phyloP scores from a whole-genome alignment of 2,329 filamentous ascomycete genomes.

The Colletotrichum truncatum region DNA sequence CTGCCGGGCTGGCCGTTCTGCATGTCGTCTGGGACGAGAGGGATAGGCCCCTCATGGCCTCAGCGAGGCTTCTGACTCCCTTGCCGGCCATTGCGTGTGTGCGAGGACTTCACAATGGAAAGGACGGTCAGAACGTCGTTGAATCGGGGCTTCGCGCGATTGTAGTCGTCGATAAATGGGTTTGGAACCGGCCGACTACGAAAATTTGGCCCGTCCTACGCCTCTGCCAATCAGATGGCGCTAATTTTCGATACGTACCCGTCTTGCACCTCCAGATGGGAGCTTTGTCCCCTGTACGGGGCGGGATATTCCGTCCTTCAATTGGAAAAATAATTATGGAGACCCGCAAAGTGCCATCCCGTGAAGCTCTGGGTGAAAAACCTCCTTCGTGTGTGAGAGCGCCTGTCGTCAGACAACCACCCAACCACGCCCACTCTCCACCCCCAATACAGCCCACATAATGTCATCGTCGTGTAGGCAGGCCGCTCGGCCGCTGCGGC shows the following conservation, averaged over 20 bases:
- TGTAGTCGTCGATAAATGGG: slow-evolving; percentile 11
- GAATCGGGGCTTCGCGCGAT: background rate
- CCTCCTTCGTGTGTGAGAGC: slow-evolving; percentile 1
- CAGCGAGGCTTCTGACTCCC: slow-evolving; percentile 58
- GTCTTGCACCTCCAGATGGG: background rate
- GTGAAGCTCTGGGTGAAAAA: slow-evolving; percentile 22
- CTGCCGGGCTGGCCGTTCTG: slow-evolving; percentile 45
- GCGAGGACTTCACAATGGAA: slow-evolving; percentile 12
- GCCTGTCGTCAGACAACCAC: background rate
- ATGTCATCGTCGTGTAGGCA: slow-evolving; percentile 69
- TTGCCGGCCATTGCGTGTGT: slow-evolving; percentile 52
- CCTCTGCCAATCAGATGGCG: slow-evolving; percentile 22
- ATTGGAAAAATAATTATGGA: slow-evolving; percentile 31
- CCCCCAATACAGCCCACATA: slow-evolving; percentile 30
- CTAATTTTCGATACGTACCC: slow-evolving; percentile 12
- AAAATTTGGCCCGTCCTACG: slow-evolving; percentile 30
- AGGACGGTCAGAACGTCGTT: background rate
- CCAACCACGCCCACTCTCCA: background rate
- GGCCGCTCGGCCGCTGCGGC: slow-evolving; percentile 64
- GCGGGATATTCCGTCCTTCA: slow-evolving; percentile 29
- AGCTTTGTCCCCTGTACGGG: slow-evolving; percentile 21
- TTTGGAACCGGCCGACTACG: slow-evolving; percentile 24
- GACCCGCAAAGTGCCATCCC: slow-evolving; percentile 20
- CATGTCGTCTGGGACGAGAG: slow-evolving; percentile 49
- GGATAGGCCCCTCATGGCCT: slow-evolving; percentile 61